These are phyloP conservation scores for Colletotrichum eleusines DNA, from an alignment of 2,329 filamentous ascomycete genomes.

Conservation along the genomic window DNA sequence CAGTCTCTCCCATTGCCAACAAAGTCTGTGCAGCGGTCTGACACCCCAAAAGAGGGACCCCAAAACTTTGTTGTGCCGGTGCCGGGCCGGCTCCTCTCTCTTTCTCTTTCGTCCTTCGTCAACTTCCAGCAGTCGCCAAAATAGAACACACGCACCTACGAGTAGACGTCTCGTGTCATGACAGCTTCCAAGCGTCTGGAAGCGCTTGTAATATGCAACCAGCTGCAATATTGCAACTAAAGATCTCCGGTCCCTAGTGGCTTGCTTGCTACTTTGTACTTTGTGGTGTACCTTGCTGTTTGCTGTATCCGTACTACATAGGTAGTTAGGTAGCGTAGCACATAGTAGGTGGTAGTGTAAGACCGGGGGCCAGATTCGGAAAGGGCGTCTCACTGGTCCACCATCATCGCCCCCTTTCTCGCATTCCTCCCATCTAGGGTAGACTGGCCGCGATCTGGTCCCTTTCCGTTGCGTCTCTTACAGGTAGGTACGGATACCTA, in stretches of 20 bases:
- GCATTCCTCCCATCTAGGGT: slow-evolving; percentile 7
- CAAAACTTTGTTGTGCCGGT: slow-evolving; percentile 2
- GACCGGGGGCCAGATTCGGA: slow-evolving; percentile 20
- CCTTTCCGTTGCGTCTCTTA: not conserved
- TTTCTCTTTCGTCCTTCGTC: not conserved
- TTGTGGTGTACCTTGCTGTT: slow-evolving; percentile 4
- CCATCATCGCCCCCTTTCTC: slow-evolving; percentile 26
- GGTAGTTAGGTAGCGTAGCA: too few relatives aligned
- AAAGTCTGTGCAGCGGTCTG: slow-evolving; percentile 33
- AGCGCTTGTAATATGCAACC: slow-evolving; percentile 6
- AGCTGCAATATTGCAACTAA: not conserved
- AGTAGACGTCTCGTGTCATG: slow-evolving; percentile 7
- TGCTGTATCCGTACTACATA: not conserved
- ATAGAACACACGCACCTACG: not conserved
- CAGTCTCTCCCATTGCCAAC: slow-evolving; percentile 23
- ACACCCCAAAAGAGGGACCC: slow-evolving; percentile 12
- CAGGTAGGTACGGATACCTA: too few relatives aligned
- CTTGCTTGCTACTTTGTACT: not conserved
- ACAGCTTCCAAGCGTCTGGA: not conserved
- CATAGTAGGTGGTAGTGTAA: not conserved
- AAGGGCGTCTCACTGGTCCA: slow-evolving; percentile 26
- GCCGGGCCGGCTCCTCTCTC: not conserved
- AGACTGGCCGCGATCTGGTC: slow-evolving; percentile 17
- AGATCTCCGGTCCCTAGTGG: not conserved
- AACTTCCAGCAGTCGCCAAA: not conserved